Evolutionary conservation across 345 rosid species (phyloP), one percentile per base, ranked within the genome.

Genomic region (Gossypium thurberi): DNA sequence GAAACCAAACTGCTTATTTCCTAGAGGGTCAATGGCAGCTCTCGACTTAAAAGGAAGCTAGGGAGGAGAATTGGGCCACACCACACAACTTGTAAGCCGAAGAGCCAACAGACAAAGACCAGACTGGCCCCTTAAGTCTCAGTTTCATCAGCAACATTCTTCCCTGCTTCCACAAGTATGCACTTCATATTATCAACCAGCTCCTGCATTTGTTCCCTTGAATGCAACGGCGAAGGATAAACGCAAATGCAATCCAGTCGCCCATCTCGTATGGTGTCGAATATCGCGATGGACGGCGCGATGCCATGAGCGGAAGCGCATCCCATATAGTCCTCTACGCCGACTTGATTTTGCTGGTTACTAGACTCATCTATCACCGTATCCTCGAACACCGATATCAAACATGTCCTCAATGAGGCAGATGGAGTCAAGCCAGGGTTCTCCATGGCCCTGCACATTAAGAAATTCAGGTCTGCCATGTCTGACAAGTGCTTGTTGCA

Each of bases 181-280:
- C 73, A 66, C 82, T 85, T 88, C 87, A 87, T 84, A 43, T 77
- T 59, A 70, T 83, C 85, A 63, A 87, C 63, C 77, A 93, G 46
- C 57, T 65, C 79, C 33, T 72, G 74, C 86, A 93, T 88, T 72
- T 91, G 96, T 53, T 88, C 88, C 81, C 97, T 87, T 2, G 94
- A 88, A 77, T 93, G 96, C 85, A 91, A 65, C 2, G 97, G 98
- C 2, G 82, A 78, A 2, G 96, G 97, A 76, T 85, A 91, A 73
- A 86, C 97, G 58, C 87, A 89, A 0, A 87, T 68, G 56, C 91
- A 87, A 72, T 93, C 93, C 76, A 91, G 48, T 71, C 55, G 28
- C 0, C 97, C 96, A 6, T 89, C 83, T 1, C 89, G 85, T 43
- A 91, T 56, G 3, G 92, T 81, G 65, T 93, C 94, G 2, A 89